A percentile compares a stretch with the other conserved stretches of the same genome.
Evolutionary conservation across 1,284 basidiomycete genomes (phyloP).

Genomic region (Clitocybe nebularis): DNA sequence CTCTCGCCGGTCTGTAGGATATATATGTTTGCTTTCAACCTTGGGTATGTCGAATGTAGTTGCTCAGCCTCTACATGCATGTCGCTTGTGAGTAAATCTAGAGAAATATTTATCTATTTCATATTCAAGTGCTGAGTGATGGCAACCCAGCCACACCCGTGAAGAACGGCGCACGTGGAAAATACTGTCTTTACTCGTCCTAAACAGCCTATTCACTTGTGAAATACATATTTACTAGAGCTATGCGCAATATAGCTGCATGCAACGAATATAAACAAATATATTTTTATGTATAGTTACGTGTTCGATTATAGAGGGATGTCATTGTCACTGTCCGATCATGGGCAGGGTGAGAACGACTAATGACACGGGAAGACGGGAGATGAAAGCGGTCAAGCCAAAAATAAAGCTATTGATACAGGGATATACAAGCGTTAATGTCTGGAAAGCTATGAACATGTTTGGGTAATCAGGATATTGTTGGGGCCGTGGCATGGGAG

Average conservation of each 20-base stretch:
- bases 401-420: conserved; percentile 10
- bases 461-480: background rate
- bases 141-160: too few relatives aligned
- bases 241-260: background rate
- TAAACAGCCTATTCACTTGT: too few relatives aligned
- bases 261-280: background rate
- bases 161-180: too few relatives aligned
- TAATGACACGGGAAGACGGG: background rate
- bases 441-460: conserved; percentile 3
- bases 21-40: too few relatives aligned
- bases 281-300: background rate
- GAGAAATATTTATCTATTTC: too few relatives aligned
- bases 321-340: background rate
- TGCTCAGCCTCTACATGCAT: too few relatives aligned
- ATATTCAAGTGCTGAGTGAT: too few relatives aligned
- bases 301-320: background rate
- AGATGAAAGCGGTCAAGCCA: background rate
- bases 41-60: too few relatives aligned
- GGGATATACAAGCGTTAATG: background rate
- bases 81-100: too few relatives aligned
- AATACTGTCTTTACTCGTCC: too few relatives aligned
- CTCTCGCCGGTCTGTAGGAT: too few relatives aligned
- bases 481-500: background rate
- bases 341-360: background rate
- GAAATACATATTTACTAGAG: too few relatives aligned